Base-by-base conservation (phyloP, 441 rosid species). In the Daphne laureola region DNA sequence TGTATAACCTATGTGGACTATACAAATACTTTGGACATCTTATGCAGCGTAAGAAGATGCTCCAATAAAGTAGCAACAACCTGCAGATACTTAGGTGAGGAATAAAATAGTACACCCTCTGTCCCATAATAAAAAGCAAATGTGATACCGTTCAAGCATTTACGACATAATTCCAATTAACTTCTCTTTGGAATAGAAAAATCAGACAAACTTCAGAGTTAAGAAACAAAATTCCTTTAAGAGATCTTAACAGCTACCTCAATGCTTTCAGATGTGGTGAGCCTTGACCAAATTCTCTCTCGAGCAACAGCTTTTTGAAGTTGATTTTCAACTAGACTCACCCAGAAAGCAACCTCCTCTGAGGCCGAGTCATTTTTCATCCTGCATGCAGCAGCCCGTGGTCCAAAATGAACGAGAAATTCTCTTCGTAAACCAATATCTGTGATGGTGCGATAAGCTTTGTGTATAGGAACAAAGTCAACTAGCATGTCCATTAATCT, bases 251-350 rank as follows among this genome's bases (percentile, higher is more conserved):
- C 41, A 67, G 78, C 81, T 69, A 94, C 97, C 97, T 94, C 96
- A 21, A 94, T 94, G 66, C 96, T 90, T 76, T 90, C 99, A 36
- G 95, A 83, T 45, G 99, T 87, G 57, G 94, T 79, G 54, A 94
- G 66, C 71, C 87, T 90, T 35, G 99, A 81, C 99, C 99, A 90
- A 76, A 94, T 90, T 77, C 73, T 90, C 78, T 94, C 99, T 72
- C 99, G 81, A 73, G 81, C 95, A 54, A 90, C 76, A 64, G 99
- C 96, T 61, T 43, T 83, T 54, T 80, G 94, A 58, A 94, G 82
- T 75, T 86, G 90, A 65, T 80, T 80, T 69, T 87, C 95, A 56
- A 90, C 70, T 58, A 94, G 95, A 81, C 86, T 83, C 43, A 94
- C 92, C 99, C 97, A 94, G 75, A 94, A 94, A 63, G 75, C 65